Base-by-base conservation (phyloP, 1,139 yeast species). In the Candida glucosophila region DNA sequence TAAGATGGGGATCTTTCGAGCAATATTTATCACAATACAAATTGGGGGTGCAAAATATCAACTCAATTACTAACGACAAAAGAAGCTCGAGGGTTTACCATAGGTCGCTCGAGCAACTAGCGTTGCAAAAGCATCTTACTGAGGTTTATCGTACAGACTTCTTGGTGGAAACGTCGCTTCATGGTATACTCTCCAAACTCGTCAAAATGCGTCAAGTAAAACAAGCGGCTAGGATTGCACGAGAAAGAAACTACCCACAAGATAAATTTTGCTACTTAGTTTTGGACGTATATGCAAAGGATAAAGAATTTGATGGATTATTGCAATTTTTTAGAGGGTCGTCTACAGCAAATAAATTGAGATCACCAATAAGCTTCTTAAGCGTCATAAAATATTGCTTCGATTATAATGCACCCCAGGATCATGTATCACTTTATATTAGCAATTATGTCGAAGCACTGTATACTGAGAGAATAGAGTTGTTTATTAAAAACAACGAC, bases 301-400 rank as follows among this genome's bases (percentile, higher is more conserved):
- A 61, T 2, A 60, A 68, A 5, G 75, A 77, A 26, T 82, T 80
- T 59, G 81, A 76, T 15, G 75, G 72, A 25, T 49, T 88, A 19
- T 70, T 58, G 33, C 63, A 62, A 30, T 67, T 68, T 37, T 49
- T 59, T 15, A 44, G 55, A 5, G 27, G 27, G 5, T 32, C 50
- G 3, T 34, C 37, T 19, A 43, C 44, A 18, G 34, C 40, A 16
- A 29, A 36, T 2, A 29, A 35, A n/a, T 62, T 65, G 29, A 75
- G 70, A 39, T 69, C 92, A 1, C 85, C 88, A 0, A 79, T 85
- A 29, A 92, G 92, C 0, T 80, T 77, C 36, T 67, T 65, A 34
- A 74, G 78, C 2, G 75, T 85, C 36, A 79, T 66, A 25, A 60
- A 67, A 8, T 64, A 68, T 19, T 66, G 74, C 17, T 38, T 73